Conservation (phyloP, 2,329 filamentous ascomycete species). For the Fusarium sp. region DNA sequence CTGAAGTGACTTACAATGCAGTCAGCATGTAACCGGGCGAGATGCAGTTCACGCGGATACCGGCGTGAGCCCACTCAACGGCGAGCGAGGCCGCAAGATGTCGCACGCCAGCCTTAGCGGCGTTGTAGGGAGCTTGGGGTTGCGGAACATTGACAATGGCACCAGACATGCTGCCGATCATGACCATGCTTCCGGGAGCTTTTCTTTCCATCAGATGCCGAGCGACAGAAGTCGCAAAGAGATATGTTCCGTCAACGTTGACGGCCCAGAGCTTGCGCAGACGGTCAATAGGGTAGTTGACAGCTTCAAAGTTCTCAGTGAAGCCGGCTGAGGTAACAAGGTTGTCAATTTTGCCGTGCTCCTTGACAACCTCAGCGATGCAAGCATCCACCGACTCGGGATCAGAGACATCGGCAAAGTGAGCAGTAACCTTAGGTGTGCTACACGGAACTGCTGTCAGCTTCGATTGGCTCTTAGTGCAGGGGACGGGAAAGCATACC, state of each 20-base stretch:
- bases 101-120: slow-evolving; percentile 90
- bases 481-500: slow-evolving; percentile 60
- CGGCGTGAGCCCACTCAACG: slow-evolving; percentile 91
- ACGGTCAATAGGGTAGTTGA: slow-evolving; percentile 90
- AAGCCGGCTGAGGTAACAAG: slow-evolving; percentile 97
- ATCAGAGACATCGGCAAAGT: slow-evolving; percentile 89
- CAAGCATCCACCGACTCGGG: slow-evolving; percentile 83
- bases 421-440: slow-evolving; percentile 87
- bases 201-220: slow-evolving; percentile 91
- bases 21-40: slow-evolving; percentile 98
- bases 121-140: slow-evolving; percentile 94
- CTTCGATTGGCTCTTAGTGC: neutral
- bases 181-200: slow-evolving; percentile 86
- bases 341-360: slow-evolving; percentile 88
- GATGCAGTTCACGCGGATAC: slow-evolving; percentile 95
- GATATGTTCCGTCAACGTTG: slow-evolving; percentile 92
- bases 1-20: slow-evolving; percentile 76
- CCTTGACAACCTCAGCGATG: slow-evolving; percentile 71
- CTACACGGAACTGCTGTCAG: slow-evolving; percentile 56
- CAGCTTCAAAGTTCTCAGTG: slow-evolving; percentile 94
- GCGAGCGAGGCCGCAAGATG: slow-evolving; percentile 90
- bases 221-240: slow-evolving; percentile 88
- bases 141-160: slow-evolving; percentile 96
- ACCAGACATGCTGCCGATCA: slow-evolving; percentile 97
- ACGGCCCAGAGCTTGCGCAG: slow-evolving; percentile 95